Base-by-base conservation (phyloP, 192 early-diverging fungal genomes). In the Radiomyces spectabilis region DNA sequence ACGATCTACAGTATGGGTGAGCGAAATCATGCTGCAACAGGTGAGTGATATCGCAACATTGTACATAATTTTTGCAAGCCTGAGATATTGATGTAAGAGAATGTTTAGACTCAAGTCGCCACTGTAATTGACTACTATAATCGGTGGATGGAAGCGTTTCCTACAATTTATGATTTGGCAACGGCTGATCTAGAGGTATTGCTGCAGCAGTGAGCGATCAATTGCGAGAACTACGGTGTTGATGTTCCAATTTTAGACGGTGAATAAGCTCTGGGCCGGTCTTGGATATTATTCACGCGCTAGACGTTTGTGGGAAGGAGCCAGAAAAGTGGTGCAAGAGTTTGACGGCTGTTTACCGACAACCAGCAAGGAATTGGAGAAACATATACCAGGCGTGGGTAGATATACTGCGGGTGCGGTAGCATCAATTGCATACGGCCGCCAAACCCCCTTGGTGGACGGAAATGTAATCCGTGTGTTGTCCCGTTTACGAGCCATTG, bases 11-110 rank as follows among this genome's bases (percentile, higher is more conserved):
- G 66, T 89, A 1, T 91, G 88, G 88, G 79, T 91, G 3, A 76
- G 72, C n/a, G 88, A 91, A 65, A 81, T 91, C 26, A 91, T 91
- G 88, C 63, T 83, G n/a, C 88, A 91, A 56, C 88, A 69, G 63
- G 63, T 65, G 24, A n/a, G 44, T 31, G 24, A 7, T 39, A 21
- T 25, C 9, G 19, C n/a, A 40, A n/a, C n/a, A n/a, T n/a, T n/a
- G n/a, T n/a, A n/a, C n/a, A n/a, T n/a, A n/a, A n/a, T n/a, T n/a
- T n/a, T n/a, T n/a, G n/a, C n/a, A n/a, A n/a, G n/a, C n/a, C n/a
- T n/a, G n/a, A n/a, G n/a, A n/a, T n/a, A n/a, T n/a, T n/a, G n/a
- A n/a, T n/a, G n/a, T n/a, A n/a, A n/a, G n/a, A n/a, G n/a, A n/a
- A n/a, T 52, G 22, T 34, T 21, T 21, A 57, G 61, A 91, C 88